These are phyloP conservation scores for Rhizophagus sp. DNA, from an alignment of 192 early-diverging fungal genomes.

Conservation along the genomic window DNA sequence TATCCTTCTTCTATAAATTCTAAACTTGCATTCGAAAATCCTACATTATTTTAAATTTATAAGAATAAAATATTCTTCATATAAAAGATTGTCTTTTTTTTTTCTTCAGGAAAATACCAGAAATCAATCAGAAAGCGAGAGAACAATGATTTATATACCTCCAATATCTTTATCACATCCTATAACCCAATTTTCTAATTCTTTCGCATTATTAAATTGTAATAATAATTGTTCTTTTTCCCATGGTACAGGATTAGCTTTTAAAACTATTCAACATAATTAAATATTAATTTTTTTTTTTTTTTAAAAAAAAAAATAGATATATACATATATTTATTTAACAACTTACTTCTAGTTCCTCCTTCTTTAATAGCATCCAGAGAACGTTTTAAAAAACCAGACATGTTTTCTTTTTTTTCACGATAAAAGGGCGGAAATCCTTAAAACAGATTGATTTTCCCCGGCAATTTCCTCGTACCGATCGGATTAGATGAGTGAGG, in stretches of 20 bases:
- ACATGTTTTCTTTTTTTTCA: background rate
- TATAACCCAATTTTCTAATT: conserved; percentile 74
- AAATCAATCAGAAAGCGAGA: background rate
- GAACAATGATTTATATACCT: conserved; percentile 34
- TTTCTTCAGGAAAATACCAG: too few species aligned
- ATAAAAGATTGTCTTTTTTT: too few species aligned
- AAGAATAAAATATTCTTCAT: background rate
- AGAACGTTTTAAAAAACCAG: conserved; percentile 12
- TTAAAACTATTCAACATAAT: background rate
- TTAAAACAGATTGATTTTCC: too few species aligned
- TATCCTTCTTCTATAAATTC: conserved; percentile 64
- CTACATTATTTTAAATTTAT: conserved; percentile 36
- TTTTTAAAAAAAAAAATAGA: background rate
- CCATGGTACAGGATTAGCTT: conserved; percentile 46
- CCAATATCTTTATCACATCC: conserved; percentile 94
- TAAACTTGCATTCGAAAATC: conserved; percentile 72
- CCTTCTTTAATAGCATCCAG: conserved; percentile 16
- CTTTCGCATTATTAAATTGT: conserved; percentile 59
- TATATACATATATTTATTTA: background rate
- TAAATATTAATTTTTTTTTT: background rate
- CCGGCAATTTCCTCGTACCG: too few species aligned
- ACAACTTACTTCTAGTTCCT: conserved; percentile 10
- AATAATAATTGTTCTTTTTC: conserved; percentile 72
- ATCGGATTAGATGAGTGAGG: too few species aligned
- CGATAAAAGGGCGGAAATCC: too few species aligned